A percentile compares a stretch with the other conserved stretches of the same genome.
These are phyloP conservation scores for Alternaria ethzedia DNA, from an alignment of 2,329 filamentous ascomycete genomes.

Conservation along the genomic window DNA sequence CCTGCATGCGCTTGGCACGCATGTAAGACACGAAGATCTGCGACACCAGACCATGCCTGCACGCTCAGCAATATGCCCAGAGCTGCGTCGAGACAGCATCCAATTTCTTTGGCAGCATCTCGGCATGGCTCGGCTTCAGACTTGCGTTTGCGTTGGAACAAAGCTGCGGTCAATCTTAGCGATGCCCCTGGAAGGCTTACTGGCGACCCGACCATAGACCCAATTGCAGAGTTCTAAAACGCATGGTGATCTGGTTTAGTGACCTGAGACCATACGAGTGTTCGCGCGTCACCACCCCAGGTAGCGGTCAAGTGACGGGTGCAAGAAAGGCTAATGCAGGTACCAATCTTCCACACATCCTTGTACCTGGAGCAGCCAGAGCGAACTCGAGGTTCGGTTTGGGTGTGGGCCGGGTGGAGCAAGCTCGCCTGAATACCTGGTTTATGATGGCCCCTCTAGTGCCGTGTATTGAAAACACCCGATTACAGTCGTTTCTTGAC, in stretches of 20 bases:
- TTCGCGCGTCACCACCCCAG: not conserved
- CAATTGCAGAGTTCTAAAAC: not conserved
- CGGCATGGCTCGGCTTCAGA: not conserved
- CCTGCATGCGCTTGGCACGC: not conserved
- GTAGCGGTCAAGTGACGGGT: not conserved
- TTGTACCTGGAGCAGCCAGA: not conserved
- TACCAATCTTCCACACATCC: not conserved
- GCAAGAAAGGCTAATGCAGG: not conserved
- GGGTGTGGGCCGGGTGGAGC: not conserved
- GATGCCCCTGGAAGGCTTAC: not conserved
- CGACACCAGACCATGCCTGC: not conserved
- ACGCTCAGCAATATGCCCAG: not conserved
- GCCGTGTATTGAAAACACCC: not conserved
- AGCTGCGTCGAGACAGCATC: not conserved
- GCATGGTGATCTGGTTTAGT: not conserved
- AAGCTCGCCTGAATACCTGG: not conserved
- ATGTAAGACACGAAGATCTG: not conserved
- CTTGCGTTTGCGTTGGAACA: not conserved
- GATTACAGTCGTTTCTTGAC: not conserved
- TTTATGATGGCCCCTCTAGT: not conserved
- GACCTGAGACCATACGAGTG: not conserved
- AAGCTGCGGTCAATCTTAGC: not conserved
- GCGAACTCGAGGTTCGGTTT: not conserved
- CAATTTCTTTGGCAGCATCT: not conserved
- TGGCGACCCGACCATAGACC: not conserved